Evolutionary conservation across 1,284 basidiomycete genomes (phyloP).

Genomic region (Anthracocystis setariae): DNA sequence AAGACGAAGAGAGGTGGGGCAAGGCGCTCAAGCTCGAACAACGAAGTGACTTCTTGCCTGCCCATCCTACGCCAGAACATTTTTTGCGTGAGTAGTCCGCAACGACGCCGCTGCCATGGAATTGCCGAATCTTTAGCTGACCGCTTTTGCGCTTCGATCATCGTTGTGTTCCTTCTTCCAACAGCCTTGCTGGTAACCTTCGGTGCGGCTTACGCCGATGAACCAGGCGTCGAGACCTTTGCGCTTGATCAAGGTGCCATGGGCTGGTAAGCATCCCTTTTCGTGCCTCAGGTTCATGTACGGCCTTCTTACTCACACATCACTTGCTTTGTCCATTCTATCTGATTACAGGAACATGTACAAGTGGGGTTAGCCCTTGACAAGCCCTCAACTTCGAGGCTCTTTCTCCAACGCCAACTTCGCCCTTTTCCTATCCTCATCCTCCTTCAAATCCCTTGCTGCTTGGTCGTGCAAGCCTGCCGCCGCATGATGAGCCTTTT

Average conservation of each 20-base stretch:
- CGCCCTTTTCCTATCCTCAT: slow-evolving; percentile 41
- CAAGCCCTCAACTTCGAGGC: slow-evolving; percentile 1
- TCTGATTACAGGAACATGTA: slow-evolving; percentile 57
- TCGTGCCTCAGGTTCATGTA: neutral
- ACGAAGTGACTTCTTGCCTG: slow-evolving; percentile 22
- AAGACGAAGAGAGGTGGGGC: slow-evolving; percentile 28
- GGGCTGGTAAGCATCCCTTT: slow-evolving; percentile 42
- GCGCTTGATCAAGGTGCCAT: slow-evolving; percentile 43
- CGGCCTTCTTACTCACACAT: neutral
- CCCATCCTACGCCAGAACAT: slow-evolving; percentile 52
- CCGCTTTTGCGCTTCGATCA: neutral
- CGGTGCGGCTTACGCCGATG: slow-evolving; percentile 37
- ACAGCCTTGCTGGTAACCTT: slow-evolving; percentile 42
- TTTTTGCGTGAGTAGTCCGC: slow-evolving; percentile 40
- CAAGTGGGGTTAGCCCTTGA: slow-evolving; percentile 41
- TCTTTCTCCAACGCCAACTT: slow-evolving; percentile 36
- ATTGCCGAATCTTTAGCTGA: neutral
- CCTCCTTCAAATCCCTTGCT: slow-evolving; percentile 34
- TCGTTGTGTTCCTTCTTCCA: neutral
- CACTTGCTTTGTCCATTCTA: slow-evolving; percentile 5
- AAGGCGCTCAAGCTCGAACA: slow-evolving; percentile 30
- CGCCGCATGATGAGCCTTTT: slow-evolving; percentile 46
- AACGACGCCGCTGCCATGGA: neutral
- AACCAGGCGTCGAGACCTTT: slow-evolving; percentile 36
- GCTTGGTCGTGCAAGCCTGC: slow-evolving; percentile 53